Percentiles rank a stretch among this genome's conserved stretches.
Evolutionary conservation across 208 protist species (phyloP).

Genomic region (Sergeia podlipaevii): DNA sequence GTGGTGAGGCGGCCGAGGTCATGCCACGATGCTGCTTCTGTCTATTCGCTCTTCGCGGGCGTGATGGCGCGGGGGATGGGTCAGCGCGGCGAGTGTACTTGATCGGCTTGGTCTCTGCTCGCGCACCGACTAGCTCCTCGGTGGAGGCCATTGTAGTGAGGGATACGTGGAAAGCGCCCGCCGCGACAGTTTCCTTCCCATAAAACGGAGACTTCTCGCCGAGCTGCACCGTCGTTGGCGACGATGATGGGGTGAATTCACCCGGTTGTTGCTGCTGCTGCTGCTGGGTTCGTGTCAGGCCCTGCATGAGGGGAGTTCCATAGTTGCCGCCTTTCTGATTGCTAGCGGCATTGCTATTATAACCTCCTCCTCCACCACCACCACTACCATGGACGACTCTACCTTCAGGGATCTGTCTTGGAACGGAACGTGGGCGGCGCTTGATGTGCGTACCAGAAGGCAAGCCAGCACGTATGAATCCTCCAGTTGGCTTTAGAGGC

Average conservation of each 20-base stretch:
- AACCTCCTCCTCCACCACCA: no score
- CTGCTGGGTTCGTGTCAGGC: background rate
- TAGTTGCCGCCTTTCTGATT: no score
- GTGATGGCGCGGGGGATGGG: conserved; percentile 43
- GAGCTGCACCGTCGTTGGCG: background rate
- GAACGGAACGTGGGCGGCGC: conserved; percentile 57
- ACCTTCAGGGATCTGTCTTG: background rate
- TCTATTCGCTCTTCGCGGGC: conserved; percentile 27
- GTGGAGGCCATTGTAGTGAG: background rate
- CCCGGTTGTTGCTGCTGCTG: background rate
- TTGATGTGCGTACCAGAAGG: conserved; percentile 75
- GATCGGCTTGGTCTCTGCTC: conserved; percentile 18
- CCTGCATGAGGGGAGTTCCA: no score
- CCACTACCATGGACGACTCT: no score
- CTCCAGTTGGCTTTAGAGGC: conserved; percentile 24
- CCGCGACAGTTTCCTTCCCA: background rate
- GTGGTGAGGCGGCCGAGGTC: no score
- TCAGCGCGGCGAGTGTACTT: conserved; percentile 28
- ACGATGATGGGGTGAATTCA: conserved; percentile 2
- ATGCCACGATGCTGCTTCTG: no score
- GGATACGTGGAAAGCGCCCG: background rate
- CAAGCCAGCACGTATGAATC: conserved; percentile 18
- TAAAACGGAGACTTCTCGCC: conserved; percentile 4
- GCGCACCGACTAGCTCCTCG: background rate
- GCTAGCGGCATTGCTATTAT: no score